phyloP scores from a whole-genome alignment of 2,329 filamentous ascomycete genomes.

The Penicillium hordei region DNA sequence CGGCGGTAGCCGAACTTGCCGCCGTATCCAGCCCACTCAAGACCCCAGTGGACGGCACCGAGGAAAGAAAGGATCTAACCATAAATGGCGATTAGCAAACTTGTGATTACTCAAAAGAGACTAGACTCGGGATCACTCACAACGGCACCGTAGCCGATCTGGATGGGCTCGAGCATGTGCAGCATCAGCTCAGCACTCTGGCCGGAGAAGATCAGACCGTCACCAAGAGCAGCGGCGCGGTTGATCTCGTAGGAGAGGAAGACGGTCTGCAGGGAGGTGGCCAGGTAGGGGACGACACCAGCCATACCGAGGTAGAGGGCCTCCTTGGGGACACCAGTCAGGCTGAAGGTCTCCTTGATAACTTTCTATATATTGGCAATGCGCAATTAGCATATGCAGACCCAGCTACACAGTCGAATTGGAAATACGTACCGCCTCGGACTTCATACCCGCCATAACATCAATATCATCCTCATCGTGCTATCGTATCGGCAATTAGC shows the following conservation, averaged over 20 bases:
- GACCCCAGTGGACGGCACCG: slow-evolving; percentile 89
- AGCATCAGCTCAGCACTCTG: slow-evolving; percentile 72
- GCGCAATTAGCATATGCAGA: neutral
- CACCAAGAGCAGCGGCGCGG: slow-evolving; percentile 60
- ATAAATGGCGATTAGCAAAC: slow-evolving; percentile 13
- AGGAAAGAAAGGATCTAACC: slow-evolving; percentile 83
- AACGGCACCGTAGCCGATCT: slow-evolving; percentile 87
- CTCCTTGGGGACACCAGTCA: slow-evolving; percentile 65
- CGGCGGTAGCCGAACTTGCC: slow-evolving; percentile 70
- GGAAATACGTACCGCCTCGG: slow-evolving; percentile 57
- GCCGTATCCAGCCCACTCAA: slow-evolving; percentile 75
- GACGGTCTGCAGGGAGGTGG: slow-evolving; percentile 77
- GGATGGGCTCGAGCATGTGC: slow-evolving; percentile 76
- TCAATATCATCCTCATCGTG: slow-evolving; percentile 38
- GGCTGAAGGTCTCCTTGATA: slow-evolving; percentile 68
- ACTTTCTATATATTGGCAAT: slow-evolving; percentile 50
- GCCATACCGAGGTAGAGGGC: slow-evolving; percentile 69
- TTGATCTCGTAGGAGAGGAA: slow-evolving; percentile 82
- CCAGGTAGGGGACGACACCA: slow-evolving; percentile 81
- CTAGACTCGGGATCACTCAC: slow-evolving; percentile 50
- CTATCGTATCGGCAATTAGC: slow-evolving; percentile 39
- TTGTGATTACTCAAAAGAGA: neutral
- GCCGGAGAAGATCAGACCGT: slow-evolving; percentile 64
- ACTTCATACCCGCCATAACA: slow-evolving; percentile 54
- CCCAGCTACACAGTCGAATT: neutral